Evolutionary conservation across 441 rosid species (phyloP).

Genomic region (Populus trichocarpa): DNA sequence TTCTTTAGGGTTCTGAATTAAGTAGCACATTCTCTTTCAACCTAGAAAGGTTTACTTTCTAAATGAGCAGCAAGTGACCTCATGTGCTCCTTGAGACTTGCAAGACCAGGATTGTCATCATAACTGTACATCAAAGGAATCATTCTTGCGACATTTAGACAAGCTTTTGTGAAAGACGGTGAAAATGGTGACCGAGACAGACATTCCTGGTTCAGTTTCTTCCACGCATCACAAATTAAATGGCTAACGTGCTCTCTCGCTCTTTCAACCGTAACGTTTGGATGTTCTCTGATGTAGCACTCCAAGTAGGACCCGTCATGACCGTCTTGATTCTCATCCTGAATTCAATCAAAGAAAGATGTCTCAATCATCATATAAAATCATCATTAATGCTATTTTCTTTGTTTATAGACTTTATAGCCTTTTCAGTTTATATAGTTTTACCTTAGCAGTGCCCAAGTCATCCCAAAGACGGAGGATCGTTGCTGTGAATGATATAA

Average conservation of each 20-base stretch:
- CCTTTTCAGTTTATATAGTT: too few relatives aligned
- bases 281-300: conserved; percentile 38
- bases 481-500: conserved; percentile 34
- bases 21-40: background rate
- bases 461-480: conserved; percentile 72
- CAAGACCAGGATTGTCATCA: conserved; percentile 35
- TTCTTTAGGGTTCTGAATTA: too few relatives aligned
- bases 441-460: conserved; percentile 51
- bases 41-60: background rate
- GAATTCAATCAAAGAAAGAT: background rate
- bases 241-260: conserved; percentile 27
- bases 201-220: conserved; percentile 38
- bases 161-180: conserved; percentile 26
- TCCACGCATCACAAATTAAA: conserved; percentile 48
- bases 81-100: conserved; percentile 33
- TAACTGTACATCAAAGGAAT: conserved; percentile 54
- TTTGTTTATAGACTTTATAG: background rate
- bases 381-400: background rate
- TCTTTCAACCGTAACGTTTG: background rate
- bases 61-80: conserved; percentile 19
- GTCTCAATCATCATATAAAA: too few relatives aligned
- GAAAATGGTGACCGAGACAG: conserved; percentile 29
- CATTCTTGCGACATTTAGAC: conserved; percentile 56
- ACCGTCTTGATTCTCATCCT: conserved; percentile 49
- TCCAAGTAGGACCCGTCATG: conserved; percentile 50